These are phyloP conservation scores for Grigorovia jiainica DNA, from an alignment of 805 yeast species.

Conservation along the genomic window DNA sequence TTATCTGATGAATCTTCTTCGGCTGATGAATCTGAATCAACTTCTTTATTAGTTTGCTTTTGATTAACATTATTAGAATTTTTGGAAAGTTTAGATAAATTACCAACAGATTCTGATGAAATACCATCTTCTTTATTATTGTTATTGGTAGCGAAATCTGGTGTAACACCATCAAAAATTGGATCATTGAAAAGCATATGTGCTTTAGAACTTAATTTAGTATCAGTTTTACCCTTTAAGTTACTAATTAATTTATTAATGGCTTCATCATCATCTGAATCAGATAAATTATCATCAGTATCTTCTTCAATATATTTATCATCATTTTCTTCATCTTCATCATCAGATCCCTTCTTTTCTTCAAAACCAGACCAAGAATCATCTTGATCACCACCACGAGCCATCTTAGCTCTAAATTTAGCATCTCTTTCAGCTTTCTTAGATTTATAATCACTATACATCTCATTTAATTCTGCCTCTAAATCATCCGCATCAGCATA, in stretches of 20 bases:
- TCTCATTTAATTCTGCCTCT: conserved; percentile 72
- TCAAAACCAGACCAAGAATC: conserved; percentile 71
- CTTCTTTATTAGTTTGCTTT: conserved; percentile 14
- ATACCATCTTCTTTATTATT: conserved; percentile 6
- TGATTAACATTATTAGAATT: conserved; percentile 15
- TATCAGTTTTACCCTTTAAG: conserved; percentile 38
- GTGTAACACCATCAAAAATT: conserved; percentile 41
- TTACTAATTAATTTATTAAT: conserved; percentile 51
- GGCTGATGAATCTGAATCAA: conserved; percentile 11
- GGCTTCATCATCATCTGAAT: conserved; percentile 66
- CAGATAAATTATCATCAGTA: conserved; percentile 36
- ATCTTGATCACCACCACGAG: conserved; percentile 68
- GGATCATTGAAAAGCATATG: conserved; percentile 42
- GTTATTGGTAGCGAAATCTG: conserved; percentile 23
- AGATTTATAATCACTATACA: conserved; percentile 68
- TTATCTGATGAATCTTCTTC: conserved; percentile 19
- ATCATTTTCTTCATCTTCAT: conserved; percentile 28
- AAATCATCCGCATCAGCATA: conserved; percentile 51
- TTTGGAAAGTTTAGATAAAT: conserved; percentile 7
- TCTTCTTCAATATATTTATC: conserved; percentile 35
- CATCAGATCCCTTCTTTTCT: conserved; percentile 35
- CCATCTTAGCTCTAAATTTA: conserved; percentile 55
- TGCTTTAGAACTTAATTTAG: conserved; percentile 33
- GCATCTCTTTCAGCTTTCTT: conserved; percentile 61
- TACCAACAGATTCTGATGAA: conserved; percentile 16